phyloP scores from a whole-genome alignment of 768 basidiomycete species.

The Mycena galericulata region DNA sequence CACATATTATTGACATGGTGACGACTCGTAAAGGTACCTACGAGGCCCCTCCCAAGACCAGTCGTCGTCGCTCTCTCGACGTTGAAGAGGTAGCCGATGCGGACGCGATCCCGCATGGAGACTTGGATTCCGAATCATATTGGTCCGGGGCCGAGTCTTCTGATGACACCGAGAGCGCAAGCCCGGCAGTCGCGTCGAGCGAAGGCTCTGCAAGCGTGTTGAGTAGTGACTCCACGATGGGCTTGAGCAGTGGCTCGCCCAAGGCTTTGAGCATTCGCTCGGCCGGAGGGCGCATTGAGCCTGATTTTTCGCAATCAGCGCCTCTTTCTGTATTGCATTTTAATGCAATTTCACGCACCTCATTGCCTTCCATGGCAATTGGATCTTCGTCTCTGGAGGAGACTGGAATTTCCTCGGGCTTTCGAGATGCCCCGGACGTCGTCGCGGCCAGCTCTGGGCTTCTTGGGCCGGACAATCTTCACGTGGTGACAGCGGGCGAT shows the following conservation, averaged over 20 bases:
- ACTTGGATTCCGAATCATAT: not conserved
- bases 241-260: not conserved
- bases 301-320: constrained; percentile 7
- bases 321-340: not conserved
- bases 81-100: constrained; percentile 1
- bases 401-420: constrained; percentile 4
- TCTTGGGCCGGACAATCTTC: not conserved
- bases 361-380: too few species aligned
- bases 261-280: constrained; percentile 1
- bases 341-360: constrained; percentile 9
- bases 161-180: too few species aligned
- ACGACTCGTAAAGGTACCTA: not conserved
- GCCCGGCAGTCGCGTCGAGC: too few species aligned
- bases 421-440: not conserved
- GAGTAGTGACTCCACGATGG: constrained; percentile 7
- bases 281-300: constrained; percentile 8
- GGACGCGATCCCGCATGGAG: not conserved
- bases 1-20: not conserved
- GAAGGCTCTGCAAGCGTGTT: constrained; percentile 8
- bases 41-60: not conserved
- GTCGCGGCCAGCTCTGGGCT: constrained; percentile 1
- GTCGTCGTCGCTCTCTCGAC: not conserved
- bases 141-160: too few species aligned
- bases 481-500: not conserved
- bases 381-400: not conserved